Evolutionary conservation across 805 yeast species (phyloP), one percentile per base, ranked within the genome.

Genomic region (Metschnikowia lachancei): DNA sequence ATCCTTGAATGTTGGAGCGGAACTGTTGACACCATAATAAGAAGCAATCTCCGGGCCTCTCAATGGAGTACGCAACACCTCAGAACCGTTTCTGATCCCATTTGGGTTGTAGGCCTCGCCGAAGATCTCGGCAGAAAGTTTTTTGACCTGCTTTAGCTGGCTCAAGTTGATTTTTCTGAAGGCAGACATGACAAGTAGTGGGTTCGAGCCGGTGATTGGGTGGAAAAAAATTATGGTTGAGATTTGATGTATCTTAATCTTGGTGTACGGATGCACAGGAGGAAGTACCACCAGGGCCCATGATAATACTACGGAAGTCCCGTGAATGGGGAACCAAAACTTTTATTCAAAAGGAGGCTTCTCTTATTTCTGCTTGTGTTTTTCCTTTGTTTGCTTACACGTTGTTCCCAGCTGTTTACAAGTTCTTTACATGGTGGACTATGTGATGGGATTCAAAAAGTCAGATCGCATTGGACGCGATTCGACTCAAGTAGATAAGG

Each of bases 71-170:
- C 83, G 72, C 52, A 88, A 72, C 33, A 85, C 75, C 63, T 85
- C 84, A 39, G 87, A 69, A 36, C 95, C 96, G 13, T 87, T 85
- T 64, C 95, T 80, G 37, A 65, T 65, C 35, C 72, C 69, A 8
- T 70, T 65, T 22, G 95, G 94, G 60, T 86, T 87, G 68, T 78
- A 87, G 20, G 80, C 76, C 32, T 82, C 81, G 50, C 84, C 83
- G 60, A 87, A 87, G 31, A 87, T 76, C 50, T 76, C 72, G 28
- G 88, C 81, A 48, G 83, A 79, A 22, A 83, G 63, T 60, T 83
- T 75, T 47, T 81, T 76, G 22, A 82, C 74, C 60, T 79, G 76
- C 39, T 73, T 67, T 14, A 86, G 69, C 61, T 87, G 76, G 42
- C 64, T 67, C 50, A 62, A 50, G 17, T 81, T 80, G 43, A 63